Percentiles rank a stretch among this genome's conserved stretches.
These are phyloP conservation scores for Suillus occidentalis DNA, from an alignment of 768 basidiomycete species.

Conservation along the genomic window DNA sequence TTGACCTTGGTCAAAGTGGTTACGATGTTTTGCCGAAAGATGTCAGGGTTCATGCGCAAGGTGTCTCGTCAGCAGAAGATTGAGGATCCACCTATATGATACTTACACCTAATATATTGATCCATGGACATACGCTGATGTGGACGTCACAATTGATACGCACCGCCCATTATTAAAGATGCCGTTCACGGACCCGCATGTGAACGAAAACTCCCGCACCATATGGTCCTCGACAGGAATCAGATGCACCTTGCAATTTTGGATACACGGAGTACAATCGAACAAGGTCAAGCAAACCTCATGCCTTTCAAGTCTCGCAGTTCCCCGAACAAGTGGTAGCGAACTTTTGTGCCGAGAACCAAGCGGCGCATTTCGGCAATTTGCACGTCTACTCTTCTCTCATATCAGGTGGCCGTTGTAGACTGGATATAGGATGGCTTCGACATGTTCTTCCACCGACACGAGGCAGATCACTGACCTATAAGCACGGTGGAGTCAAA, in stretches of 20 bases:
- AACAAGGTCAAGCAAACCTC: not conserved
- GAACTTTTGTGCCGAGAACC: not conserved
- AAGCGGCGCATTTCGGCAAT: constrained; percentile 2
- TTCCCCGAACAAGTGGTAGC: not conserved
- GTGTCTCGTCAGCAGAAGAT: constrained; percentile 13
- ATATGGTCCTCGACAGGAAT: not conserved
- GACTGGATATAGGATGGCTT: not conserved
- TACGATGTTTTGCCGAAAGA: constrained; percentile 76
- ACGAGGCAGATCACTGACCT: constrained; percentile 2
- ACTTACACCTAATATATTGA: not conserved
- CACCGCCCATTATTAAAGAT: constrained; percentile 8
- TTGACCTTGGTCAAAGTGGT: constrained; percentile 78
- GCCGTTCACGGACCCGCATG: constrained; percentile 18
- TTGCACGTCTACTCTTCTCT: not conserved
- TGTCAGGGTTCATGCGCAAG: constrained; percentile 25
- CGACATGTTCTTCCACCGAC: not conserved
- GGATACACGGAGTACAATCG: not conserved
- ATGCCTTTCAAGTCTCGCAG: not conserved
- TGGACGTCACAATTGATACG: not conserved
- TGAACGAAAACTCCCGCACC: constrained; percentile 1
- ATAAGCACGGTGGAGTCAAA: not conserved
- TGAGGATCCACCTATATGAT: constrained; percentile 5
- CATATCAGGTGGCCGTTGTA: not conserved
- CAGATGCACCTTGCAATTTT: not conserved
- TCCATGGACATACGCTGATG: constrained; percentile 1